Percentiles rank a stretch among this genome's conserved stretches.
Conservation (phyloP, 2,329 filamentous ascomycete genomes). For the Alternaria incomplexa region DNA sequence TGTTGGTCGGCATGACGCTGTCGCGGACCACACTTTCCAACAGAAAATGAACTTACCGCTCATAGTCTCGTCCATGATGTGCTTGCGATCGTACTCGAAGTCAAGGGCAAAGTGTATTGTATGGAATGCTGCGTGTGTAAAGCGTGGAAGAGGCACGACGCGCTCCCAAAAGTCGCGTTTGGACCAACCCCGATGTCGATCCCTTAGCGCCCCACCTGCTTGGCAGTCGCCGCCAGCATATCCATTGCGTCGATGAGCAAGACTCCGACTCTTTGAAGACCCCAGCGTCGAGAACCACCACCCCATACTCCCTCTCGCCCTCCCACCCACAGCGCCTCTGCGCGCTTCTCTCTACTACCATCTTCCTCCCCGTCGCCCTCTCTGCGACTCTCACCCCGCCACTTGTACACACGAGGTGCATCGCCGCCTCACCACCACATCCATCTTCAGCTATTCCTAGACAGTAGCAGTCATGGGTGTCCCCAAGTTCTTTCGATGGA, state of each 20-base stretch:
- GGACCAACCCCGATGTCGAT: slow-evolving; percentile 10
- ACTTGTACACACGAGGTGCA: not conserved
- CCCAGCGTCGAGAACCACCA: slow-evolving; percentile 47
- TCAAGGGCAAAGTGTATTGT: not conserved
- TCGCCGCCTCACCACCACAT: slow-evolving; percentile 10
- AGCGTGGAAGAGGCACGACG: slow-evolving; percentile 17
- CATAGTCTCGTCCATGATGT: slow-evolving; percentile 48
- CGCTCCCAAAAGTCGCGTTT: slow-evolving; percentile 25
- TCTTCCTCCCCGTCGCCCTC: slow-evolving; percentile 1
- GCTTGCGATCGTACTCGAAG: not conserved
- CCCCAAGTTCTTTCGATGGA: slow-evolving; percentile 97
- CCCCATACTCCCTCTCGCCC: slow-evolving; percentile 30
- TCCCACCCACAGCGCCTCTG: slow-evolving; percentile 19
- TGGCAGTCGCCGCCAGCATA: slow-evolving; percentile 23
- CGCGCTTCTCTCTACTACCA: slow-evolving; percentile 7
- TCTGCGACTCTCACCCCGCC: slow-evolving; percentile 2
- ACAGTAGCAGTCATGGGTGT: slow-evolving; percentile 64
- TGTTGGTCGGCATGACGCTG: not conserved
- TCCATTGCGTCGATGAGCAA: slow-evolving; percentile 19
- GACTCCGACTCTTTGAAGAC: slow-evolving; percentile 46
- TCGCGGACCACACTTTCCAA: not conserved
- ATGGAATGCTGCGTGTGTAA: not conserved
- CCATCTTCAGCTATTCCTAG: slow-evolving; percentile 23
- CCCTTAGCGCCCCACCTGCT: slow-evolving; percentile 18
- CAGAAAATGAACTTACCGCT: slow-evolving; percentile 35